A percentile compares a stretch with the other conserved stretches of the same genome.
phyloP scores from a whole-genome alignment of 495 filamentous ascomycete species.

The Terfezia boudieri region DNA sequence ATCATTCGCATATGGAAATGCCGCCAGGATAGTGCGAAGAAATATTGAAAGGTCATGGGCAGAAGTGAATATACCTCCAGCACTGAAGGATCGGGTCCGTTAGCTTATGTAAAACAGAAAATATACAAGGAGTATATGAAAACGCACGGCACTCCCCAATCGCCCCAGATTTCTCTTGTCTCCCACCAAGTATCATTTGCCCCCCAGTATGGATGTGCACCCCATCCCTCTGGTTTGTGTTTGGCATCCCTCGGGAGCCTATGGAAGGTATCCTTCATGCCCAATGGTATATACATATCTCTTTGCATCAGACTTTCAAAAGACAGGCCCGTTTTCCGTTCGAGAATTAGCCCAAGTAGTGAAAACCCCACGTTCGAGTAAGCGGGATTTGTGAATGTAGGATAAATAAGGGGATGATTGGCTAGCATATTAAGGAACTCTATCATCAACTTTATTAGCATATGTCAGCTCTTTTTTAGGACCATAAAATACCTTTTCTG shows the following conservation, averaged over 20 bases:
- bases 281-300: background rate
- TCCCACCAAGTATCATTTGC: background rate
- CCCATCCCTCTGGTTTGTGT: background rate
- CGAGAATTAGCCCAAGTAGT: background rate
- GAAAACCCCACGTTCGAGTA: background rate
- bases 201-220: background rate
- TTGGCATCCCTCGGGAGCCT: background rate
- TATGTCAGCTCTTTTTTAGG: too few species aligned
- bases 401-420: background rate
- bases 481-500: background rate
- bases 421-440: background rate
- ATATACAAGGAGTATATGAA: too few species aligned
- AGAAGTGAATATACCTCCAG: background rate
- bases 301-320: background rate
- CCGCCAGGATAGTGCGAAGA: background rate
- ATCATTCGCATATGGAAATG: background rate
- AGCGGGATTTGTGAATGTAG: background rate
- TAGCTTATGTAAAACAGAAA: too few species aligned
- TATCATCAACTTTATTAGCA: background rate
- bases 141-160: background rate
- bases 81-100: background rate
- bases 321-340: background rate
- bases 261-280: background rate
- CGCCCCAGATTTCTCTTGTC: background rate
- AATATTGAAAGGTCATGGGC: background rate